Evolutionary conservation across 2,329 filamentous ascomycete genomes (phyloP), one percentile per base, ranked within the genome.

Genomic region (Colletotrichum eleusines): DNA sequence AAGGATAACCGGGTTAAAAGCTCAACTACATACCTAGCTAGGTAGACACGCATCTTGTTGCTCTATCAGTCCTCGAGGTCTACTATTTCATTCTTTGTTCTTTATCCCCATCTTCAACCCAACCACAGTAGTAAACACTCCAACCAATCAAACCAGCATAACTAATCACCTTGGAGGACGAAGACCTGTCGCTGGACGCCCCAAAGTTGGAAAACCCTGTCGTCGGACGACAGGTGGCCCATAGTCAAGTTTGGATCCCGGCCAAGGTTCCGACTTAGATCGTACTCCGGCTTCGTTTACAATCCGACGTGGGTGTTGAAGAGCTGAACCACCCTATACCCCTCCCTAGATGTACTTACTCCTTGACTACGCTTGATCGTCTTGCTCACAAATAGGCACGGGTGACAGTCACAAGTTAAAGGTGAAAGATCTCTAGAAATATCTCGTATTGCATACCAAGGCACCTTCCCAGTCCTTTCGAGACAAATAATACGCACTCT

Each of bases 401-500:
- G 7, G 6, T 28, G 3, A 28, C 23, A 50, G 20, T n/a, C 26
- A 16, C 7, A 4, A 9, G 14, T 18, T 1, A 9, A 16, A 20
- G 14, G 14, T 11, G 2, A 20, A 51, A 18, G 12, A n/a, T n/a
- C 7, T 31, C 26, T 31, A 20, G 26, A 4, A 20, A 31, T 28
- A 9, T 51, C 6, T 31, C 18, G 48, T 51, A 38, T 38, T 55
- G 53, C 11, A 38, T 55, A 23, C 7, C 0, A 55, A 23, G 14
- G 7, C 14, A 38, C n/a, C 5, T 46, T 28, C 31, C 7, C 8
- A 23, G 26, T 35, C 20, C n/a, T 18, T 51, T 31, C 26, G 14
- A n/a, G 28, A 12, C 26, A 18, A 6, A 20, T 53, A 31, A 35
- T 59, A 53, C 46, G 60, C 9, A 66, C 18, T 48, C 55, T 63